Percentiles rank a stretch among this genome's conserved stretches.
Conservation (phyloP, 345 rosid species). For the Melaleuca quinquenervia region DNA sequence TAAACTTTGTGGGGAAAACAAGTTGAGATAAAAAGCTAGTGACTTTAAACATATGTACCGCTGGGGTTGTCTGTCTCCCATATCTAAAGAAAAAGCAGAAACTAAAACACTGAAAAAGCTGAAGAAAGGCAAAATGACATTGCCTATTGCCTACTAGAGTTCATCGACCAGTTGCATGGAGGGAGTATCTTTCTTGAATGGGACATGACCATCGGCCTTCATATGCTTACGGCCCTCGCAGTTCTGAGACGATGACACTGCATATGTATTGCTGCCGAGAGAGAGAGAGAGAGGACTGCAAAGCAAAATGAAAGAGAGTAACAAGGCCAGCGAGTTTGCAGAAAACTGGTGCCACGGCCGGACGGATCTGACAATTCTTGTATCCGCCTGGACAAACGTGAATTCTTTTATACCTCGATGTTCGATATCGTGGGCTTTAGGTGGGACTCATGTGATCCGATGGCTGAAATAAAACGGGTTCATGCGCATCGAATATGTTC, state of each 20-base stretch:
- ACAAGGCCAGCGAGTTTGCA: background rate
- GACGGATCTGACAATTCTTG: background rate
- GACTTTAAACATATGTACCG: background rate
- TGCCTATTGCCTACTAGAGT: background rate
- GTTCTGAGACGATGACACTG: background rate
- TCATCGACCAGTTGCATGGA: background rate
- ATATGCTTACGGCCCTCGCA: background rate
- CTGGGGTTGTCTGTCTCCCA: background rate
- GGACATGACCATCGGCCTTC: background rate
- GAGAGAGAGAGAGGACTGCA: background rate
- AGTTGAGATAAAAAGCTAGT: background rate
- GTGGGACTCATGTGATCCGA: fast-evolving
- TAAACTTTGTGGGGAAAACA: background rate
- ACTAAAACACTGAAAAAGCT: background rate
- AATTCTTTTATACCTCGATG: background rate
- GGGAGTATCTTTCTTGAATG: background rate
- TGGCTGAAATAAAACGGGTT: fast-evolving
- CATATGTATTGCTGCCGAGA: background rate
- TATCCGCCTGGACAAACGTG: no score
- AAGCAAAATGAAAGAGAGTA: background rate
- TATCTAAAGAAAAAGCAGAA: background rate
- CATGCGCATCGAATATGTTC: background rate
- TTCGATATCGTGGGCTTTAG: fast-evolving
- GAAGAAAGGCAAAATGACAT: background rate
- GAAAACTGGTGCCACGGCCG: background rate